These are phyloP conservation scores for Solanum hybrid DNA, from an alignment of 305 asterid genomes.

Conservation along the genomic window DNA sequence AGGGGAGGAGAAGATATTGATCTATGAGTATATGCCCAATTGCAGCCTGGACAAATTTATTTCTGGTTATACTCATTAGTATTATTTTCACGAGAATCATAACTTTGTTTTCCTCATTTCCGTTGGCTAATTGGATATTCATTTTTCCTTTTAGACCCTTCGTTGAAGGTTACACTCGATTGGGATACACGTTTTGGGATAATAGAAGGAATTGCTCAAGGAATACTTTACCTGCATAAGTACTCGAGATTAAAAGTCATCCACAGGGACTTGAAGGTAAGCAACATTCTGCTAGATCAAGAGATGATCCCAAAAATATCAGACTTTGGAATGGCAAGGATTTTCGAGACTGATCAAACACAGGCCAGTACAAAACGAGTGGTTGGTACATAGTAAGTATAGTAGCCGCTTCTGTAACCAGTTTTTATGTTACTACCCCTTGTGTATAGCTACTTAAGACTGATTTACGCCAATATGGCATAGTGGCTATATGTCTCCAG, in stretches of 20 bases:
- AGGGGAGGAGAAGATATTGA: conserved; percentile 8
- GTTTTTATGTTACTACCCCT: not conserved
- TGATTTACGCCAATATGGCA: not conserved
- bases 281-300: conserved; percentile 18
- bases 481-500: conserved; percentile 8
- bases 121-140: not conserved
- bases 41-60: conserved; percentile 5
- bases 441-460: not conserved
- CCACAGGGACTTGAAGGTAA: conserved; percentile 16
- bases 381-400: conserved; percentile 20
- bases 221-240: conserved; percentile 20
- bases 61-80: not conserved
- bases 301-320: conserved; percentile 20
- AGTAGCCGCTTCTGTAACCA: not conserved
- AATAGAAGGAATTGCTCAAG: conserved; percentile 16
- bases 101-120: not conserved
- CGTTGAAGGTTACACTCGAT: not conserved
- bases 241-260: conserved; percentile 15
- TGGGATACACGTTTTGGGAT: conserved; percentile 12
- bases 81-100: not conserved
- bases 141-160: not conserved
- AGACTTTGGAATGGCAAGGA: conserved; percentile 22
- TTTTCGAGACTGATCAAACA: conserved; percentile 4
- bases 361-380: conserved; percentile 14
- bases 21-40: conserved; percentile 11